phyloP scores from a whole-genome alignment of 2,329 filamentous ascomycete genomes.

The Hirsutella rhossiliensis region DNA sequence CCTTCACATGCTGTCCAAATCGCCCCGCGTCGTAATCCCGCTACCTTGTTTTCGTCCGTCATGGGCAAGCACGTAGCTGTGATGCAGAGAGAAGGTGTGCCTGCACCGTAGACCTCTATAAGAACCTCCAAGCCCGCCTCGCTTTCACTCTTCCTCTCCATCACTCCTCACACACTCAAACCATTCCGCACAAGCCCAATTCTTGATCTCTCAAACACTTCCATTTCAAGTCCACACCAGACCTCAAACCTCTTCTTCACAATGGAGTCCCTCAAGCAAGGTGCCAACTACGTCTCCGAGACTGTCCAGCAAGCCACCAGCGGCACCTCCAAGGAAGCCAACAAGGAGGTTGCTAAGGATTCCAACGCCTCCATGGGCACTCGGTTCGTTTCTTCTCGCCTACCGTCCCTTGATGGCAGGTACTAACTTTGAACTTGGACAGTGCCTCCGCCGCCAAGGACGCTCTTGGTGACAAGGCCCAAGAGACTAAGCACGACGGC shows the following conservation, averaged over 20 bases:
- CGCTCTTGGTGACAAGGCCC: slow-evolving; percentile 31
- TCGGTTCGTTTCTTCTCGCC: slow-evolving; percentile 26
- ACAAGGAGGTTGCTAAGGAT: slow-evolving; percentile 59
- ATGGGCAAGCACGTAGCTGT: background rate
- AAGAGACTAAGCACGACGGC: slow-evolving; percentile 26
- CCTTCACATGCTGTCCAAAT: background rate
- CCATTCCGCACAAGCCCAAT: background rate
- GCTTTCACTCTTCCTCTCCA: no score
- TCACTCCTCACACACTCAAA: background rate
- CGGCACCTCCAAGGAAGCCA: slow-evolving; percentile 53
- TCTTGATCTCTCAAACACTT: background rate
- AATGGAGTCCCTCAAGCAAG: slow-evolving; percentile 46
- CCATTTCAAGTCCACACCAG: slow-evolving; percentile 6
- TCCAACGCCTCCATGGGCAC: slow-evolving; percentile 36
- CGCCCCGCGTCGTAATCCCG: background rate
- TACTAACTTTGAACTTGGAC: slow-evolving; percentile 4
- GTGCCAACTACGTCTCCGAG: slow-evolving; percentile 55
- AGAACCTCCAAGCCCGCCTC: background rate
- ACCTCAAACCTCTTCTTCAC: slow-evolving; percentile 12
- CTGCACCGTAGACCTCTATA: background rate
- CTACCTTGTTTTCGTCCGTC: background rate
- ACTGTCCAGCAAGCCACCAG: slow-evolving; percentile 42
- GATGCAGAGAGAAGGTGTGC: background rate
- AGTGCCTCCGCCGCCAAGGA: slow-evolving; percentile 37
- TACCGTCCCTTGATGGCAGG: background rate